These are phyloP conservation scores for Marvania coccoides DNA, from an alignment of 139 green algal species.

Conservation along the genomic window DNA sequence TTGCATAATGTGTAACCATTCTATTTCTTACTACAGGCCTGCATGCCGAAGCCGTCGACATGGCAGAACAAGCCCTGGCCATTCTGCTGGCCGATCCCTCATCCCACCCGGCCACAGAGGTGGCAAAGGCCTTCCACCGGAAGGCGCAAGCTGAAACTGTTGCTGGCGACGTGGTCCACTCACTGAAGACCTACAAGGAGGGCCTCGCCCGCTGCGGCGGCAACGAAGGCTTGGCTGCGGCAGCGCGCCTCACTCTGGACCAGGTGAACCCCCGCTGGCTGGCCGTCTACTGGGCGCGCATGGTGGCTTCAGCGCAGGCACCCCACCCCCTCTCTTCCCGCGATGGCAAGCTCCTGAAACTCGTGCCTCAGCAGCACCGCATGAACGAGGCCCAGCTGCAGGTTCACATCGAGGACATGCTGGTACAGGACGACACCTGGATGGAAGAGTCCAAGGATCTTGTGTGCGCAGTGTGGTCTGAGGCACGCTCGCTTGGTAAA, in stretches of 20 bases:
- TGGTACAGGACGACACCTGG: conserved; percentile 1
- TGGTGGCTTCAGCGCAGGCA: conserved; percentile 8
- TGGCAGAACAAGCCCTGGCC: not conserved
- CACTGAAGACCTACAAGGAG: conserved; percentile 2
- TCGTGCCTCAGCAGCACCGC: conserved; percentile 7
- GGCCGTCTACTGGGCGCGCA: conserved; percentile 16
- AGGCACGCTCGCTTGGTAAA: not conserved
- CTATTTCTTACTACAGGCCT: not conserved
- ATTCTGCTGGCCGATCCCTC: not conserved
- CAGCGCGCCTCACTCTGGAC: conserved; percentile 9
- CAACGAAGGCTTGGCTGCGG: conserved; percentile 3
- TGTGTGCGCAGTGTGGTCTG: not conserved
- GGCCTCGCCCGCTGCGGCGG: conserved; percentile 1
- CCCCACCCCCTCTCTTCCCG: conserved; percentile 23
- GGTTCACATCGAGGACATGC: not conserved
- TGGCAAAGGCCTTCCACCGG: conserved; percentile 21
- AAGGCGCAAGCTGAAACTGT: conserved; percentile 13
- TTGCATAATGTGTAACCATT: not conserved
- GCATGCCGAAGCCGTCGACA: not conserved
- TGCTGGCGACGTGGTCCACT: not conserved
- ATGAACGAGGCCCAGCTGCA: conserved; percentile 1
- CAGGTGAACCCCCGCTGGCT: conserved; percentile 14
- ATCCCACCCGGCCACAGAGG: not conserved
- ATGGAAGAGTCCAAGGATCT: not conserved
- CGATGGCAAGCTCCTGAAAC: conserved; percentile 30